phyloP scores from a whole-genome alignment of 495 filamentous ascomycete species.

The Penicillium cosmopolitanum region DNA sequence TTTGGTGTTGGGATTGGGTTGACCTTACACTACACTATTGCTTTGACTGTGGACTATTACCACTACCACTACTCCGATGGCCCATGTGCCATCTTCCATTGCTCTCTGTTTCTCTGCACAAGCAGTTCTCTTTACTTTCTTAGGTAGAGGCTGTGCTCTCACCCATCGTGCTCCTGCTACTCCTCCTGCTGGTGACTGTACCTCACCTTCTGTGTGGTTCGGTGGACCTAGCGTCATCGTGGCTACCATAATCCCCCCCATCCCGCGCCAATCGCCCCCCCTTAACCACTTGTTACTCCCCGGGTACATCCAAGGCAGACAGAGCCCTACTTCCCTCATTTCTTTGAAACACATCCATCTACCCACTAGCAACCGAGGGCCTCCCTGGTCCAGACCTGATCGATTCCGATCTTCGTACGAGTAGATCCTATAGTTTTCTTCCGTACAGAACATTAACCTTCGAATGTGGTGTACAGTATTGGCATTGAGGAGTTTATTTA shows the following conservation, averaged over 20 bases:
- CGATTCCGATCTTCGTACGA: not conserved
- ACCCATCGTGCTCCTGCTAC: too few relatives aligned
- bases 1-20: constrained; percentile 38
- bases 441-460: too few relatives aligned
- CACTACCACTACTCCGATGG: not conserved
- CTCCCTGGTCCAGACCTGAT: not conserved
- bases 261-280: constrained; percentile 44
- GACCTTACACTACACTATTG: not conserved
- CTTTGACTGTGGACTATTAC: too few relatives aligned
- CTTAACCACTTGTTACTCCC: constrained; percentile 17
- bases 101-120: not conserved
- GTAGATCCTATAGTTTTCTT: not conserved
- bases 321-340: constrained; percentile 4
- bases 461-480: too few relatives aligned
- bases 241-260: constrained; percentile 46
- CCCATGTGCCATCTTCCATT: constrained; percentile 9
- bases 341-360: constrained; percentile 13
- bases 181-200: not conserved
- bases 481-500: not conserved
- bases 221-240: constrained; percentile 38
- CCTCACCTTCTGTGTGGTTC: constrained; percentile 50
- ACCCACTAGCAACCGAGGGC: not conserved
- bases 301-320: constrained; percentile 16
- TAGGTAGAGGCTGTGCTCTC: too few relatives aligned
- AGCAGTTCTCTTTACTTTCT: too few relatives aligned